Percentiles rank a stretch among this genome's conserved stretches.
These are phyloP conservation scores for Alisma plantagoaquatica DNA, from an alignment of 106 monocot genomes.

Conservation along the genomic window DNA sequence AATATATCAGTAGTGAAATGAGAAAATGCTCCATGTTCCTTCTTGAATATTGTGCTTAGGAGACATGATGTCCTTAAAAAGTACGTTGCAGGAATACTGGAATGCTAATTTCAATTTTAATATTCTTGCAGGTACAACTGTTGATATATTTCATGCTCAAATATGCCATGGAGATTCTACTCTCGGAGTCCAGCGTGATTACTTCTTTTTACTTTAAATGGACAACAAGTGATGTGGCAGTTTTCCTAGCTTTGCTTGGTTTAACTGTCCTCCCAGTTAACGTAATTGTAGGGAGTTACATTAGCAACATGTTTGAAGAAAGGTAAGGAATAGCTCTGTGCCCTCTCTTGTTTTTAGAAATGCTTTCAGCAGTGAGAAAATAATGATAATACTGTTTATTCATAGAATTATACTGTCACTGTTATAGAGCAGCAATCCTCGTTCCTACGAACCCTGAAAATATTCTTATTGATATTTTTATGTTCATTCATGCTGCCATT, in stretches of 20 bases:
- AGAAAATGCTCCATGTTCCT: no score
- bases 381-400: no score
- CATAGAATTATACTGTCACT: no score
- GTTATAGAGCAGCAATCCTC: no score
- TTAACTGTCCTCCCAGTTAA: conserved; percentile 96
- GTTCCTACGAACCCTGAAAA: no score
- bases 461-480: no score
- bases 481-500: no score
- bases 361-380: background rate
- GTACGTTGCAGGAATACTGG: no score
- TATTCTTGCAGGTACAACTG: conserved; percentile 90
- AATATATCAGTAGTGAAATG: no score
- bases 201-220: conserved; percentile 78
- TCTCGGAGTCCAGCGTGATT: conserved; percentile 91
- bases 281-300: conserved; percentile 77
- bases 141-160: conserved; percentile 99
- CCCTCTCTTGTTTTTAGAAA: background rate
- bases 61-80: no score
- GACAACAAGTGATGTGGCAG: conserved; percentile 72
- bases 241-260: conserved; percentile 82
- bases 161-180: conserved; percentile 95
- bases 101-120: no score
- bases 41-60: no score
- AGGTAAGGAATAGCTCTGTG: conserved; percentile 53
- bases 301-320: conserved; percentile 97